Conservation (phyloP, 306 rosid genomes). For the Vigna trinervia region DNA sequence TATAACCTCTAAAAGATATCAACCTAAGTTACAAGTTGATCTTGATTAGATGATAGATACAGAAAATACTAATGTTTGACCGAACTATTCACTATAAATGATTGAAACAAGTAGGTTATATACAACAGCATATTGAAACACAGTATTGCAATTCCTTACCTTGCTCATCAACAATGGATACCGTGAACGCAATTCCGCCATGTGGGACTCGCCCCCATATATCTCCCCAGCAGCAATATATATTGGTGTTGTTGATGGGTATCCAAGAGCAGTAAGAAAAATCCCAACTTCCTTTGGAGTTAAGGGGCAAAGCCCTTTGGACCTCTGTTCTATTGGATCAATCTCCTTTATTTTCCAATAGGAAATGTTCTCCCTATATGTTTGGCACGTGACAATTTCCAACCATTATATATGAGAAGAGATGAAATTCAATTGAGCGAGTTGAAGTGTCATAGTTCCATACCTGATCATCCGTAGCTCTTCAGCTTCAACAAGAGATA, state of each 20-base stretch:
- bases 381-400: constrained; percentile 33
- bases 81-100: neutral
- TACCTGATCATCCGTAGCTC: constrained; percentile 84
- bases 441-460: constrained; percentile 32
- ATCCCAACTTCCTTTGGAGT: constrained; percentile 97
- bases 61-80: constrained; percentile 22
- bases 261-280: constrained; percentile 89
- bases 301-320: constrained; percentile 88
- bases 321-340: constrained; percentile 81
- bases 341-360: constrained; percentile 96
- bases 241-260: constrained; percentile 83
- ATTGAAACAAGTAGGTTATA: neutral
- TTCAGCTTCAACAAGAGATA: constrained; percentile 80
- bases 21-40: constrained; percentile 13
- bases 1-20: neutral
- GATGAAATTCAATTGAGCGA: constrained; percentile 31
- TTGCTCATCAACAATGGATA: constrained; percentile 86
- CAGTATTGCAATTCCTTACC: constrained; percentile 54
- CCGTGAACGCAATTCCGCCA: constrained; percentile 74
- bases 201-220: constrained; percentile 86
- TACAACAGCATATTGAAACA: constrained; percentile 33
- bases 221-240: constrained; percentile 95
- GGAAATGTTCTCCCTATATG: constrained; percentile 80
- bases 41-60: constrained; percentile 3
- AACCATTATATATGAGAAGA: constrained; percentile 5